Evolutionary conservation across 257 asterid genomes (phyloP).

Genomic region (Schizonepeta tenuifolia): DNA sequence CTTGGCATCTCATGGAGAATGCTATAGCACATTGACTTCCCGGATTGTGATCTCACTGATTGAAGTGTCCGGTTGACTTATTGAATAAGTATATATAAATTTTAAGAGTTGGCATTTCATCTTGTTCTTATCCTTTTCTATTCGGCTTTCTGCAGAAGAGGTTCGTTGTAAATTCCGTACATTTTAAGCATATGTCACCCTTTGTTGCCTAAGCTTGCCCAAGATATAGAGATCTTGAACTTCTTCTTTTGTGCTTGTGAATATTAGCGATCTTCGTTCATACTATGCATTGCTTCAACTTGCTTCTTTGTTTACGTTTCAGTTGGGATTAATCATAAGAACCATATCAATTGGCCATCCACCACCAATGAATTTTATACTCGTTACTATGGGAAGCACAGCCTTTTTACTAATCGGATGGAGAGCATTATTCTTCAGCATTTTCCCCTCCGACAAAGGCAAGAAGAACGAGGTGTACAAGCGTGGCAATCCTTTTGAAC

Average conservation of each 20-base stretch:
- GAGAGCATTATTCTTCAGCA: conserved; percentile 66
- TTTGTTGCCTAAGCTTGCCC: background rate
- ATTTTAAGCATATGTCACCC: background rate
- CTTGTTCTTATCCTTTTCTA: background rate
- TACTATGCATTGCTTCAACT: conserved; percentile 3
- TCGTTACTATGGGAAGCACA: conserved; percentile 93
- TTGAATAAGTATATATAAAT: background rate
- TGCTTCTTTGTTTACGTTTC: conserved; percentile 24
- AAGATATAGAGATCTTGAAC: background rate
- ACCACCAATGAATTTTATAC: conserved; percentile 69
- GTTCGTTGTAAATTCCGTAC: background rate
- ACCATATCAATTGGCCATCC: conserved; percentile 61
- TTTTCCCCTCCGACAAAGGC: conserved; percentile 50
- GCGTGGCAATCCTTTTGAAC: conserved; percentile 82
- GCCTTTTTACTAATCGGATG: conserved; percentile 80
- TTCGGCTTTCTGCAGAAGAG: too few species aligned
- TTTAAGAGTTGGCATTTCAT: background rate
- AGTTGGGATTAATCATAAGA: conserved; percentile 81
- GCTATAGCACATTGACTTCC: background rate
- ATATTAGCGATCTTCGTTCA: background rate
- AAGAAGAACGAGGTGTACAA: conserved; percentile 69
- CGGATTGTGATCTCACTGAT: background rate
- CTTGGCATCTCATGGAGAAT: background rate
- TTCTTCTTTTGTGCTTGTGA: conserved; percentile 8
- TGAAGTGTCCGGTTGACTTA: background rate